Evolutionary conservation across 768 basidiomycete species (phyloP), one percentile per base, ranked within the genome.

Genomic region (Serendipita vermifera): DNA sequence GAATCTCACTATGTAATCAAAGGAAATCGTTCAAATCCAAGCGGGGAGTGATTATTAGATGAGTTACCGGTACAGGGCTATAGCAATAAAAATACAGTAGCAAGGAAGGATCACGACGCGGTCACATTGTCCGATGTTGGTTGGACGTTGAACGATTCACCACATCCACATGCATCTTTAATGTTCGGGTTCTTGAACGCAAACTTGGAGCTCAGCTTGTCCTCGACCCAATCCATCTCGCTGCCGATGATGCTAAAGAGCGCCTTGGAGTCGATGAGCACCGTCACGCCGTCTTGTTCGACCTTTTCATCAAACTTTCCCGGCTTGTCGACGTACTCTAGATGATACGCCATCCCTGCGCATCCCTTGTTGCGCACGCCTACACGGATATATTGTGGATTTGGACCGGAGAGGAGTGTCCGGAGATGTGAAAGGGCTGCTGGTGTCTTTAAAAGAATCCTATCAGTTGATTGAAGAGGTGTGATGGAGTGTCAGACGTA

Each of bases 191-290:
- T 93, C 71, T 83, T 80, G 70, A 87, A 87, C 27, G 80, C 76
- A 64, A 88, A 87, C 69, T 82, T 87, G 51, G 86, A 80, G 66
- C 87, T 93, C 38, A 99, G 71, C 31, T 81, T 69, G 67, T 94
- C 91, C 72, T 98, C 96, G 58, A 81, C 77, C 96, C 96, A 99
- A 66, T 94, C 91, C 96, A 99, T 99, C 75, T 88, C 87, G 68
- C 90, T 94, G 51, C 96, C 96, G 59, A 99, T 96, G 62, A 99
- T 96, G 58, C 87, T 91, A 67, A 99, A 98, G 60, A 99, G 71
- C 24, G 96, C 96, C 69, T 93, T 97, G 66, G 83, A 85, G 72
- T 99, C 96, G 67, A 98, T 91, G 59, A 98, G 73, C 40, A 99
- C 94, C 61, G 75, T 79, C 24, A 96, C 89, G 1, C 87, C 94